phyloP scores from a whole-genome alignment of 1,284 basidiomycete species.

The Cystobasidiaceae sp. region DNA sequence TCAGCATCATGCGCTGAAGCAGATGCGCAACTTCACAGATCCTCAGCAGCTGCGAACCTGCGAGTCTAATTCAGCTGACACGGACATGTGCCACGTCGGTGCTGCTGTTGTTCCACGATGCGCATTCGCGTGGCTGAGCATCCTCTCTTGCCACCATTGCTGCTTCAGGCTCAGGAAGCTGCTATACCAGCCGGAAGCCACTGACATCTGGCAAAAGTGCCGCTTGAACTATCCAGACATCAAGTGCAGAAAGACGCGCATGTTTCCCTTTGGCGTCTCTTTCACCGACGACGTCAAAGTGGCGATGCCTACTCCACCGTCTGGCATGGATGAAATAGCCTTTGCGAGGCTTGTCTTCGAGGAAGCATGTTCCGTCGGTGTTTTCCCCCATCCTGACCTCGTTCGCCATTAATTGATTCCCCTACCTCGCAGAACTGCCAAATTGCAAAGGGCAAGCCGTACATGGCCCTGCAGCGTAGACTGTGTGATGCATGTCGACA shows the following conservation, averaged over 20 bases:
- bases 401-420: background rate
- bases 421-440: background rate
- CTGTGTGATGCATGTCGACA: background rate
- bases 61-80: background rate
- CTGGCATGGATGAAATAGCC: background rate
- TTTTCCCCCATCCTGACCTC: background rate
- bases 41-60: background rate
- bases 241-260: conserved; percentile 6
- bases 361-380: conserved; percentile 12
- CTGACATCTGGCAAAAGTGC: background rate
- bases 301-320: background rate
- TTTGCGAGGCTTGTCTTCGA: conserved; percentile 20
- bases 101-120: too few species aligned
- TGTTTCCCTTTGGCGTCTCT: conserved; percentile 27
- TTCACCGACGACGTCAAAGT: conserved; percentile 20
- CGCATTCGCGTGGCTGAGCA: too few species aligned
- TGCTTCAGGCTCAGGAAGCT: background rate
- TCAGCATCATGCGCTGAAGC: too few species aligned
- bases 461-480: background rate
- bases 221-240: background rate
- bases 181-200: background rate
- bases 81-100: too few species aligned
- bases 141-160: too few species aligned
- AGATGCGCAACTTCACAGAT: background rate
- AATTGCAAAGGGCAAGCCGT: background rate